Percentiles rank a stretch among this genome's conserved stretches.
Conservation (phyloP, 2,329 filamentous ascomycete species). For the Xylariaceae sp. region DNA sequence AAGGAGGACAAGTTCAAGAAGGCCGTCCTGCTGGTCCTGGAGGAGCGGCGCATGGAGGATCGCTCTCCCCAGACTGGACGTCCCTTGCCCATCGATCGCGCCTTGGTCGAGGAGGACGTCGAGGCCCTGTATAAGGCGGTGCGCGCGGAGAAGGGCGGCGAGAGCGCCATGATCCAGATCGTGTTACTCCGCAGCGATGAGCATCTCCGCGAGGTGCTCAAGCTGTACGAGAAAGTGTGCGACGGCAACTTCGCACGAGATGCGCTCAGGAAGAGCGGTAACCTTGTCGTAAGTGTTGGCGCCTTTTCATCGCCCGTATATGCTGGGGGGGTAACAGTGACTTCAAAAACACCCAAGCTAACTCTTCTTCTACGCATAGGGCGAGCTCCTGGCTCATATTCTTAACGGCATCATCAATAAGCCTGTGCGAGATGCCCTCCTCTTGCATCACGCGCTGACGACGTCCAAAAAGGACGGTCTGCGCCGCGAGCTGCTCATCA, state of each 20-base stretch:
- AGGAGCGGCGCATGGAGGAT: constrained; percentile 85
- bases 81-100: constrained; percentile 60
- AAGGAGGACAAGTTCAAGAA: constrained; percentile 96
- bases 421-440: constrained; percentile 87
- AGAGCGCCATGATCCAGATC: constrained; percentile 85
- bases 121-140: constrained; percentile 71
- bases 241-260: constrained; percentile 84
- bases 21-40: constrained; percentile 82
- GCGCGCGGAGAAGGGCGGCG: constrained; percentile 78
- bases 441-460: constrained; percentile 88
- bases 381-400: constrained; percentile 91
- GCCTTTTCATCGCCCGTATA: neutral
- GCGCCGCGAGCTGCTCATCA: constrained; percentile 86
- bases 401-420: constrained; percentile 97
- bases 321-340: too few relatives aligned
- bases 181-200: constrained; percentile 79
- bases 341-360: neutral
- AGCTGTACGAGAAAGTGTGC: constrained; percentile 75
- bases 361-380: constrained; percentile 56
- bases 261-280: constrained; percentile 85
- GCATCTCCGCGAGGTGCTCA: constrained; percentile 81
- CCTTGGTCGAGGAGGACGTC: constrained; percentile 73
- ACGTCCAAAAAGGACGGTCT: constrained; percentile 72
- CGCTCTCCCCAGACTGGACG: constrained; percentile 68
- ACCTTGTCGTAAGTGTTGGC: constrained; percentile 76